Percentiles rank a stretch among this genome's conserved stretches.
phyloP scores from a whole-genome alignment of 2,329 filamentous ascomycete genomes.

The Botrytis sinoallii region DNA sequence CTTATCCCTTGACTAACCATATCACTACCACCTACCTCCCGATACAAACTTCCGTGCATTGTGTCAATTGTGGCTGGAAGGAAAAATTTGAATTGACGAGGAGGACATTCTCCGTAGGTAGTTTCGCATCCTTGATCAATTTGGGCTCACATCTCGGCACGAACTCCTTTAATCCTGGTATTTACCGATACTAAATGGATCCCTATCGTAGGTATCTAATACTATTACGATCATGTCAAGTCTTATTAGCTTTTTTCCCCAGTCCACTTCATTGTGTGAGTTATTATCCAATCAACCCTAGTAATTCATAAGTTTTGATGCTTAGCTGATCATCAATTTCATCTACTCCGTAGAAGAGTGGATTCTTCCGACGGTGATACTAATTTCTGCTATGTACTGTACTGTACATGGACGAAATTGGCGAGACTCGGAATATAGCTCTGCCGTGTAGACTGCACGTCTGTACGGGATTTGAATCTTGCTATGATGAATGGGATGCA shows the following conservation, averaged over 20 bases:
- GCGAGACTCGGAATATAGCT: conserved; percentile 1
- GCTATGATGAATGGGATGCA: not conserved
- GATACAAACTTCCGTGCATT: conserved; percentile 7
- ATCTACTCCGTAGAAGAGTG: not conserved
- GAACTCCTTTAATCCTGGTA: conserved; percentile 15
- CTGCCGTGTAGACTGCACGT: not conserved
- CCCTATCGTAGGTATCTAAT: not conserved
- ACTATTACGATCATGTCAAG: conserved; percentile 1
- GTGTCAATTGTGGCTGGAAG: conserved; percentile 11
- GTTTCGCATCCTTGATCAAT: conserved; percentile 6
- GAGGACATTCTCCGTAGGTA: not conserved
- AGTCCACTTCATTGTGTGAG: not conserved
- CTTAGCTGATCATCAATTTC: conserved; percentile 2
- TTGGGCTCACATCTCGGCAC: conserved; percentile 18
- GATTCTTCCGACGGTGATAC: not conserved
- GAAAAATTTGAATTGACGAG: conserved; percentile 1
- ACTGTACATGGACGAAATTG: not conserved
- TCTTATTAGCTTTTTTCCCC: not conserved
- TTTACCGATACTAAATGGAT: not conserved
- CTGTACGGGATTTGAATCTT: not conserved
- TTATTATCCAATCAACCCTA: conserved; percentile 1
- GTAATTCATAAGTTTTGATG: conserved; percentile 5
- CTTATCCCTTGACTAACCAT: not conserved
- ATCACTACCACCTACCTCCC: not conserved
- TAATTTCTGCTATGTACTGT: not conserved